phyloP scores from a whole-genome alignment of 1,284 basidiomycete genomes.

The Trametes pubescens region DNA sequence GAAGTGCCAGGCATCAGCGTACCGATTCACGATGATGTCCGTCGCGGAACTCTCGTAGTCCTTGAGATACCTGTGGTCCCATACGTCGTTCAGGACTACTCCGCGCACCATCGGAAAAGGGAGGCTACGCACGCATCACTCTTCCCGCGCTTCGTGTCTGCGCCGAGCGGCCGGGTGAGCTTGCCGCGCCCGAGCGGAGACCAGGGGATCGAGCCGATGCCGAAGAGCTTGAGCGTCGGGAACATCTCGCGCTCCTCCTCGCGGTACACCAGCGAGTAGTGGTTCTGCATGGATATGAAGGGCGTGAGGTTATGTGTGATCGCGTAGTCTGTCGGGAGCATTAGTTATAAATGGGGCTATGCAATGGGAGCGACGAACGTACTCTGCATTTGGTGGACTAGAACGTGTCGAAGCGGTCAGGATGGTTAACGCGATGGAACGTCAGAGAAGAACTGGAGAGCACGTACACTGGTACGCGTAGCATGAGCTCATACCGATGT shows the following conservation, averaged over 20 bases:
- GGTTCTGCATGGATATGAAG: constrained; percentile 66
- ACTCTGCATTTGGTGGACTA: constrained; percentile 55
- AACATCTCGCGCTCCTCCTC: constrained; percentile 63
- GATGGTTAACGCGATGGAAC: neutral
- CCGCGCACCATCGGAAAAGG: too few relatives aligned
- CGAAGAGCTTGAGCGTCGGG: constrained; percentile 44
- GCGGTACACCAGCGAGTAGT: constrained; percentile 52
- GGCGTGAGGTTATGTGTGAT: constrained; percentile 53
- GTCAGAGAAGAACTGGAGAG: neutral
- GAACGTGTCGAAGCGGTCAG: constrained; percentile 7
- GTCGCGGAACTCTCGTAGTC: constrained; percentile 28
- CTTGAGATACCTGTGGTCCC: constrained; percentile 28
- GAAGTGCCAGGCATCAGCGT: neutral
- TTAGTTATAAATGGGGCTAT: constrained; percentile 56
- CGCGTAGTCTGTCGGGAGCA: constrained; percentile 39
- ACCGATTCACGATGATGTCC: constrained; percentile 26
- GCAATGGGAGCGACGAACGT: constrained; percentile 3
- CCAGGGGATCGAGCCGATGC: constrained; percentile 54
- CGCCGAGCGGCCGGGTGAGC: constrained; percentile 45
- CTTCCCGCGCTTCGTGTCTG: constrained; percentile 36
- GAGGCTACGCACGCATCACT: constrained; percentile 33
- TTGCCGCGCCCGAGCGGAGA: constrained; percentile 50
- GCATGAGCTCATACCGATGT: constrained; percentile 68
- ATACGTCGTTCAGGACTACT: neutral
- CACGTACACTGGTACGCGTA: constrained; percentile 42